phyloP scores from a whole-genome alignment of 305 asterid species.

The Fraxinus albicans region DNA sequence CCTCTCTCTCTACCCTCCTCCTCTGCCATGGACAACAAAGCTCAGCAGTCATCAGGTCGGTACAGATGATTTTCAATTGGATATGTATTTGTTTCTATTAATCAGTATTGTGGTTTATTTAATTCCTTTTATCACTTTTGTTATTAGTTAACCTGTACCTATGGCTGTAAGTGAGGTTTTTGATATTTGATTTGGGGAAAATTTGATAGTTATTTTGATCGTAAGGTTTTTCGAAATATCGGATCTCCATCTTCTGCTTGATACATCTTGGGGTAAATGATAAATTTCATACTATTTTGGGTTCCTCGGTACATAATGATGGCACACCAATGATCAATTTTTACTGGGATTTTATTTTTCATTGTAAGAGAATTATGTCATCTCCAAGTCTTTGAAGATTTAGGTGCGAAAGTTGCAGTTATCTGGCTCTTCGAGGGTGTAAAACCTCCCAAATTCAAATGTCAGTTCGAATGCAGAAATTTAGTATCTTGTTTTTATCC shows the following conservation, averaged over 20 bases:
- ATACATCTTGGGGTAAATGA: not conserved
- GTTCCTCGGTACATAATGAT: not conserved
- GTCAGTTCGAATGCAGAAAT: not conserved
- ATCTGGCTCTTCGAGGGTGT: not conserved
- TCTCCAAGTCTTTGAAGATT: not conserved
- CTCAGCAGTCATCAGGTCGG: conserved; percentile 41
- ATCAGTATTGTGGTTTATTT: not conserved
- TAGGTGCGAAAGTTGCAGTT: not conserved
- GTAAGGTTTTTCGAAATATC: not conserved
- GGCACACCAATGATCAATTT: not conserved
- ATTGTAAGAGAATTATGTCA: not conserved
- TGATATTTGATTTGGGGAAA: not conserved
- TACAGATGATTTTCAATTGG: not conserved
- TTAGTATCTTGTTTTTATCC: not conserved
- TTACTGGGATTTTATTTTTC: not conserved
- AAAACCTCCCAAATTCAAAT: not conserved
- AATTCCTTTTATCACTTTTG: conserved; percentile 4
- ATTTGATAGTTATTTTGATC: not conserved
- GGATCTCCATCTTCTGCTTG: not conserved
- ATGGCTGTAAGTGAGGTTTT: not conserved
- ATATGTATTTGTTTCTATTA: not conserved
- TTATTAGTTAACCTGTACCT: not conserved
- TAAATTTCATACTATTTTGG: not conserved
- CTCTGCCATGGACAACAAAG: conserved; percentile 42
- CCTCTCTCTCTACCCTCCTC: not conserved